Evolutionary conservation across 2,329 filamentous ascomycete genomes (phyloP), one percentile per base, ranked within the genome.

Genomic region (Kalaharituber pfeilii): DNA sequence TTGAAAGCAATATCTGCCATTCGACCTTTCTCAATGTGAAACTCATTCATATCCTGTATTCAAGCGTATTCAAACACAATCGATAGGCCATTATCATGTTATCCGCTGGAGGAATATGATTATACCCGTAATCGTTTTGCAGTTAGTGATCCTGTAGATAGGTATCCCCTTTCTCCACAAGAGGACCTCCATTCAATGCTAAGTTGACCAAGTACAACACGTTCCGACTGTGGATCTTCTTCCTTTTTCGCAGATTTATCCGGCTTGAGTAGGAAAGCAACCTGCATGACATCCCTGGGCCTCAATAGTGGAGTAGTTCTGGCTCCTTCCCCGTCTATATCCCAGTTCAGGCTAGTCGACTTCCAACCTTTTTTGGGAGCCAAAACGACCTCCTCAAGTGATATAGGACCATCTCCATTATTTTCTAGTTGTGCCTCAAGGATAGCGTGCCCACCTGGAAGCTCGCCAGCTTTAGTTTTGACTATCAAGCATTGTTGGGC

Each of bases 351-450:
- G 2, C 33, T 39, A 15, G 33, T 39, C 72, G 57, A 47, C 45
- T 51, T 58, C 59, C 59, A 61, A 25, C 56, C 55, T 26, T 47
- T 58, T 49, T 56, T 59, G 22, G 57, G 54, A 28, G 50, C 52
- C 33, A 56, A 33, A 63, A 62, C 62, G 64, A 77, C 75, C 36
- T 62, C 61, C 68, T 94, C 85, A 51, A 98, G 74, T 65, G 84
- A 78, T 60, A 96, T 82, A 3, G 80, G 73, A 45, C 81, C 81
- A 66, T 95, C 88, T 49, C 86, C 86, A 65, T 88, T 84, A 68
- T 96, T 98, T 72, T 98, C 91, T 56, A 98, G 69, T 70, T 98
- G 91, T 25, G 89, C 91, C 68, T 98, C 91, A 50, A 98, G 73
- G 13, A 86, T 80, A 20, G 70, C 69, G 51, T 67, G 69, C 9